Percentiles rank a stretch among this genome's conserved stretches.
phyloP scores from a whole-genome alignment of 129 eudicot genomes.

The Centaurea solstitialis region DNA sequence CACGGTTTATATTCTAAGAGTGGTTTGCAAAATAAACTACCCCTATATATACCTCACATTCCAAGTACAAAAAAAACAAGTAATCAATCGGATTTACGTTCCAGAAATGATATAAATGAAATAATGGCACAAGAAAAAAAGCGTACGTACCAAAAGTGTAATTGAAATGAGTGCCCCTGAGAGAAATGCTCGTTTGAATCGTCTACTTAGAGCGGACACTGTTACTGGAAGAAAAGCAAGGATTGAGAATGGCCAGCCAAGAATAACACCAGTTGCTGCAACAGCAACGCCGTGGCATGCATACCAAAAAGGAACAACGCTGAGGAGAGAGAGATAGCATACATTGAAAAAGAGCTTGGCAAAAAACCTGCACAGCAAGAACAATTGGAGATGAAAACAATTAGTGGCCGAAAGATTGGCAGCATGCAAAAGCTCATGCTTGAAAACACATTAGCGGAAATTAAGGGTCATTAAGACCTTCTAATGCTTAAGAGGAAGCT shows the following conservation, averaged over 20 bases:
- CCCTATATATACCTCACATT: neutral
- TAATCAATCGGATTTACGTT: neutral
- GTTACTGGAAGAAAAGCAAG: slow-evolving; percentile 94
- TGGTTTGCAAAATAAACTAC: too few species aligned
- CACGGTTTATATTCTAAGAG: too few species aligned
- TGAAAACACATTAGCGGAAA: neutral
- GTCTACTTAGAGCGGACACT: slow-evolving; percentile 61
- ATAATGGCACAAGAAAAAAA: neutral
- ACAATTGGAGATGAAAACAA: neutral
- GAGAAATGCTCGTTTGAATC: slow-evolving; percentile 70
- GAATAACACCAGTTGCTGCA: slow-evolving; percentile 88
- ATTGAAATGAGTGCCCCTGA: slow-evolving; percentile 68
- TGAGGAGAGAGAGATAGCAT: slow-evolving; percentile 91
- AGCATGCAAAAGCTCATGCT: neutral
- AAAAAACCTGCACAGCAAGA: slow-evolving; percentile 64
- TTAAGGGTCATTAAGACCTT: neutral
- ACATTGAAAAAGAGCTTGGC: slow-evolving; percentile 98
- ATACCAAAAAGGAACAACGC: slow-evolving; percentile 73
- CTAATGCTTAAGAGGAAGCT: neutral
- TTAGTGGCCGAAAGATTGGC: slow-evolving; percentile 3
- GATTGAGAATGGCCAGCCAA: slow-evolving; percentile 96
- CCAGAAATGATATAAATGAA: neutral
- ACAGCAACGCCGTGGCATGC: slow-evolving; percentile 81
- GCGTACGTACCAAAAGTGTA: slow-evolving; percentile 53
- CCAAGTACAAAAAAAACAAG: neutral